Base-by-base conservation (phyloP, 2,329 filamentous ascomycete genomes). In the Ceratocystis harringtonii region DNA sequence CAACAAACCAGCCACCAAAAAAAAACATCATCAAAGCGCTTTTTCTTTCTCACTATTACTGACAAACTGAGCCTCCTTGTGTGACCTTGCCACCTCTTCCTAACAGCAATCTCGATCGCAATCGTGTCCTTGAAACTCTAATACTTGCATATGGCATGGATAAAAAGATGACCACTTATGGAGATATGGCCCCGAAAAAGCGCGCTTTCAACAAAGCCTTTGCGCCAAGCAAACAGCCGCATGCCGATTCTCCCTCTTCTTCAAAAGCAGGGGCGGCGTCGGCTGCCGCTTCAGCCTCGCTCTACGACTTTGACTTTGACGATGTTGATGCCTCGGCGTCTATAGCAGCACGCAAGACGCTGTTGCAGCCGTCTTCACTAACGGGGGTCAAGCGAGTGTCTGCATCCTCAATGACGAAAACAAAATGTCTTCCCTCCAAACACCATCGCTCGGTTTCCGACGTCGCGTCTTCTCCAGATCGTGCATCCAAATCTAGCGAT, bases 181-280 rank as follows among this genome's bases (percentile, higher is more conserved):
- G 64, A 70, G 68, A 69, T 61, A 67, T 67, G 58, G 41, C 68
- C 19, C 45, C 65, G n/a, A 67, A 68, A 66, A 66, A 65, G 63
- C 52, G 62, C 63, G 67, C 48, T 65, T 68, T 64, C 61, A 64
- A 58, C n/a, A 68, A 50, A 22, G 66, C 66, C 48, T 68, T 68
- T 66, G 57, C 66, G 52, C 58, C 64, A 15, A 50, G 32, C 25
- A 57, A 41, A 12, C 44, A 71, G 19, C 32, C 66, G 3, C 12
- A 64, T 8, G n/a, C 50, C 17, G 17, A 30, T 30, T 63, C 61
- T 19, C 57, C 65, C 32, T 58, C 66, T 50, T 50, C 45, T n/a
- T 50, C 48, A 19, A 50, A 50, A 25, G 48, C 48, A 50, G 48
- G 48, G 22, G 48, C 19, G 5, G 22, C 22, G 22, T 61, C 66